phyloP scores from a whole-genome alignment of 108 stramenopile species.

The Stephanodiscus minutulus region DNA sequence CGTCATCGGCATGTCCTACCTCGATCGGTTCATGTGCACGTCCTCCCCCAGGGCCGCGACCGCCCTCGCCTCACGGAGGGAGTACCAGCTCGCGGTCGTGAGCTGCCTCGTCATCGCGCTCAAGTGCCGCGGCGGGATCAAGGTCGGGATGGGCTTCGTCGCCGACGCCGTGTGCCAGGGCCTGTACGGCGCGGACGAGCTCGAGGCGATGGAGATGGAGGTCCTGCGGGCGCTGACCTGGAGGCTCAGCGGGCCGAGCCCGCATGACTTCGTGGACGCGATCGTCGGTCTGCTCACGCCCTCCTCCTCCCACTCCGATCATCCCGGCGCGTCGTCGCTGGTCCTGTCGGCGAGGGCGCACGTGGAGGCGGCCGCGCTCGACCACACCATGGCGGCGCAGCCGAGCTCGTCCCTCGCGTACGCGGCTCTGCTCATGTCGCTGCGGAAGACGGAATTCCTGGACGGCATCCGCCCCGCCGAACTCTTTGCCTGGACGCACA shows the following conservation, averaged over 20 bases:
- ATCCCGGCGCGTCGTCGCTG: not conserved
- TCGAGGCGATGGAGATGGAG: constrained; percentile 15
- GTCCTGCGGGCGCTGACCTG: constrained; percentile 20
- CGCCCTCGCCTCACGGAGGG: not conserved
- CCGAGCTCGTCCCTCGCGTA: too few species aligned
- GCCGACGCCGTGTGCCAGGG: constrained; percentile 5
- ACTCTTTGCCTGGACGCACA: too few species aligned
- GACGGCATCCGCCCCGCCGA: too few species aligned
- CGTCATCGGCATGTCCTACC: constrained; percentile 18
- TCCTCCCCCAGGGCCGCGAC: not conserved
- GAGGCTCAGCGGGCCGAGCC: constrained; percentile 24
- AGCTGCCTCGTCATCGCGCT: constrained; percentile 18
- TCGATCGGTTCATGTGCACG: constrained; percentile 36
- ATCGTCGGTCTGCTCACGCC: not conserved
- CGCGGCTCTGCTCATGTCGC: too few species aligned
- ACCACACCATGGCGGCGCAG: too few species aligned
- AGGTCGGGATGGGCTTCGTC: constrained; percentile 20
- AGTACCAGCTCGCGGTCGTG: constrained; percentile 27
- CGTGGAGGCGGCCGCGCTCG: too few species aligned
- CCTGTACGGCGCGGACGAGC: constrained; percentile 2
- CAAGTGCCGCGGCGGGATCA: constrained; percentile 25
- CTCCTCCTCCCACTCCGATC: not conserved
- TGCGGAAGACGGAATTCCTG: too few species aligned
- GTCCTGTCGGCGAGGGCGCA: too few species aligned
- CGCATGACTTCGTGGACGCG: constrained; percentile 25